Conservation (phyloP, 306 rosid species). For the Biancaea sappan region DNA sequence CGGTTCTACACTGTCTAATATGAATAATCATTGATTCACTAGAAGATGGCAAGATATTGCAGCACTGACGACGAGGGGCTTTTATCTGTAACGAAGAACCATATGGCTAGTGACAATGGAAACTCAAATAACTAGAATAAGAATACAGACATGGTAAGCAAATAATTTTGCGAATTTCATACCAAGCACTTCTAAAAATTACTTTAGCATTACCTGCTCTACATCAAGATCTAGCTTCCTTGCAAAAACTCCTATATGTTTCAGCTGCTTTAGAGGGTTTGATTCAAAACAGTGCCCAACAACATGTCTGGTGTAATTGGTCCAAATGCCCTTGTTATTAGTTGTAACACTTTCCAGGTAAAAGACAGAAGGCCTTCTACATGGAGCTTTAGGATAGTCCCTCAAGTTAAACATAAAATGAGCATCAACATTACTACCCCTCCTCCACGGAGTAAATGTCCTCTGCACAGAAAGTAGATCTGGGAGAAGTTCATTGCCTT, state of each 20-base stretch:
- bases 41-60: constrained; percentile 49
- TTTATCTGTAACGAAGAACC: constrained; percentile 56
- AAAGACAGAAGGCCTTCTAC: constrained; percentile 68
- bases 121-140: constrained; percentile 25
- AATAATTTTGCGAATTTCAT: neutral
- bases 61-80: constrained; percentile 85
- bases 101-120: constrained; percentile 5
- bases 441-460: constrained; percentile 81
- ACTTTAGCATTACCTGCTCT: constrained; percentile 60
- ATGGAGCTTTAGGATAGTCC: constrained; percentile 69
- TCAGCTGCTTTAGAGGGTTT: constrained; percentile 44
- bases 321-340: constrained; percentile 51
- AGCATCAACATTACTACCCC: constrained; percentile 53
- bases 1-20: constrained; percentile 50
- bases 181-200: neutral
- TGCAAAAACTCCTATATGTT: constrained; percentile 56
- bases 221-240: constrained; percentile 57
- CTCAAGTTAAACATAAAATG: constrained; percentile 64
- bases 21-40: constrained; percentile 53
- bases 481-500: constrained; percentile 72
- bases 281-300: constrained; percentile 51
- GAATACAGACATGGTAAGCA: constrained; percentile 26
- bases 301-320: constrained; percentile 55
- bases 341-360: constrained; percentile 54
- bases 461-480: constrained; percentile 67